Evolutionary conservation across 306 rosid species (phyloP).

Genomic region (Lablab purpureus): DNA sequence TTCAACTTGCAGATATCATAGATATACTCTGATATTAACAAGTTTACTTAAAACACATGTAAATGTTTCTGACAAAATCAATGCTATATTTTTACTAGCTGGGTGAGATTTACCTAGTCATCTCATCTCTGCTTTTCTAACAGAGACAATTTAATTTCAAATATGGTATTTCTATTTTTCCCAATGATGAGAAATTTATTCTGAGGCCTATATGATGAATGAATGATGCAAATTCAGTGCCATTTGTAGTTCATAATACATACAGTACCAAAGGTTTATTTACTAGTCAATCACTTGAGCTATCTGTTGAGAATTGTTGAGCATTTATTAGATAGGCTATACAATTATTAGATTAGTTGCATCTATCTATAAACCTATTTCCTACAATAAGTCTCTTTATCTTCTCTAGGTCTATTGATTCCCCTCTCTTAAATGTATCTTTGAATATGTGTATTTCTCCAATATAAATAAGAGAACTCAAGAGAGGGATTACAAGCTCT

Average conservation of each 20-base stretch:
- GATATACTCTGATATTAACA: background rate
- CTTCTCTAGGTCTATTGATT: too few relatives aligned
- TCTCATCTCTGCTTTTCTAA: background rate
- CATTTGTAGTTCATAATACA: background rate
- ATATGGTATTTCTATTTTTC: slow-evolving; percentile 13
- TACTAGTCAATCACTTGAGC: slow-evolving; percentile 22
- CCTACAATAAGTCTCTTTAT: too few relatives aligned
- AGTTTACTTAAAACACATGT: background rate
- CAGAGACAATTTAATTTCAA: slow-evolving; percentile 13
- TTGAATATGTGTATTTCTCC: too few relatives aligned
- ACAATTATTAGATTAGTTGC: too few relatives aligned
- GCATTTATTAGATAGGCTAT: too few relatives aligned
- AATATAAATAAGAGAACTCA: too few relatives aligned
- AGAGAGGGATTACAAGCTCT: too few relatives aligned
- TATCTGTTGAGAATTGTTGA: too few relatives aligned
- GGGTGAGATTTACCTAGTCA: background rate
- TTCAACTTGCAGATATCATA: background rate
- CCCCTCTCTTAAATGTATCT: too few relatives aligned
- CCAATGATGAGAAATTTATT: slow-evolving; percentile 5
- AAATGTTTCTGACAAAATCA: background rate
- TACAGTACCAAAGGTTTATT: slow-evolving; percentile 1
- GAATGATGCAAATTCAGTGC: slow-evolving; percentile 7
- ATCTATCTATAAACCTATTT: too few relatives aligned
- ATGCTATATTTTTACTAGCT: background rate
- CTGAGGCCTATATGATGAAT: background rate